These are phyloP conservation scores for Solanum clarkiae DNA, from an alignment of 257 asterid species.

Conservation along the genomic window DNA sequence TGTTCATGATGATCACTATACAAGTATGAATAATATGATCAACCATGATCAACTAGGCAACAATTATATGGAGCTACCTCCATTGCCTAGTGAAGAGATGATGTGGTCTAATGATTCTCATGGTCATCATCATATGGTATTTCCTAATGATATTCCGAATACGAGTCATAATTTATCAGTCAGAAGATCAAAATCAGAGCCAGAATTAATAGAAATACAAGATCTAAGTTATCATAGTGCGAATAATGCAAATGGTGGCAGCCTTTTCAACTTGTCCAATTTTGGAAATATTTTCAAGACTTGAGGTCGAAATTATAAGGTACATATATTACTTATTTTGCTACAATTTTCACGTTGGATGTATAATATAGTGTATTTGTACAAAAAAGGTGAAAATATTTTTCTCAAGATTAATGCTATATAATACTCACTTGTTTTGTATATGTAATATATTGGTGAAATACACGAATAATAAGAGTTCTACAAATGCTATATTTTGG, in stretches of 20 bases:
- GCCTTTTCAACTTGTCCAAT: slow-evolving; percentile 23
- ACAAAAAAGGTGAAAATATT: background rate
- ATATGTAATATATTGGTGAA: background rate
- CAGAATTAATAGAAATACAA: background rate
- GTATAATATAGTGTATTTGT: background rate
- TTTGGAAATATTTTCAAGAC: slow-evolving; percentile 41
- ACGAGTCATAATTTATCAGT: background rate
- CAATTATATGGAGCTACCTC: slow-evolving; percentile 4
- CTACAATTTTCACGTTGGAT: background rate
- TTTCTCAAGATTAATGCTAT: background rate
- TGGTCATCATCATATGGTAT: background rate
- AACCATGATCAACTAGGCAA: background rate
- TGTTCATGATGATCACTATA: background rate
- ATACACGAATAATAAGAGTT: background rate
- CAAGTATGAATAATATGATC: background rate
- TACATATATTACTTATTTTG: background rate
- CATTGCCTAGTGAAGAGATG: slow-evolving; percentile 32
- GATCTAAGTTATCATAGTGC: background rate
- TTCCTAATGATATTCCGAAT: slow-evolving; percentile 1
- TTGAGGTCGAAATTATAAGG: slow-evolving; percentile 6
- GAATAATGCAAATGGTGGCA: slow-evolving; percentile 1
- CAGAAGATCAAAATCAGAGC: background rate
- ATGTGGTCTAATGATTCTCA: slow-evolving; percentile 28
- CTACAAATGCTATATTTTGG: background rate
- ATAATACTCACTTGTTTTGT: background rate